Conservation (phyloP, 1,139 yeast species). For the Taphrina communis region DNA sequence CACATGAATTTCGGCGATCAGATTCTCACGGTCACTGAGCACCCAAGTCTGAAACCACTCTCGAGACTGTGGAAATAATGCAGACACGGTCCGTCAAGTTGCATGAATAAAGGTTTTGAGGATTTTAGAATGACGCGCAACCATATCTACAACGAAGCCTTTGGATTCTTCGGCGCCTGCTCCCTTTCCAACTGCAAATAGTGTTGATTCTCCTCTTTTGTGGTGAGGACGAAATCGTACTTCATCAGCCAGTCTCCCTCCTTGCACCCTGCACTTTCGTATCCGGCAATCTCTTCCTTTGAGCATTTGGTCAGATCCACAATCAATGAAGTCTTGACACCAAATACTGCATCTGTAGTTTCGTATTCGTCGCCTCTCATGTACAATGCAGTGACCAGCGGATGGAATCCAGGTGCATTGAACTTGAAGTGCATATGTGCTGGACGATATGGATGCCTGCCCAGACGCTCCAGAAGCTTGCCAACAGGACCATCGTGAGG, state of each 20-base stretch:
- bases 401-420: conserved; percentile 51
- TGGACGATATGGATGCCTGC: conserved; percentile 55
- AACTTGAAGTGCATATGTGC: conserved; percentile 54
- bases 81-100: neutral
- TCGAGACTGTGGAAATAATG: no score
- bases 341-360: conserved; percentile 53
- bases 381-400: conserved; percentile 52
- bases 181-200: conserved; percentile 5
- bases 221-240: conserved; percentile 23
- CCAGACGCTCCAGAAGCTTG: conserved; percentile 50
- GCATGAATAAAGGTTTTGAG: neutral
- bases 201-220: conserved; percentile 12
- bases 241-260: conserved; percentile 26
- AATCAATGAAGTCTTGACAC: conserved; percentile 52
- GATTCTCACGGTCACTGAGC: conserved; percentile 1
- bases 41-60: neutral
- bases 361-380: conserved; percentile 52
- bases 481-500: conserved; percentile 57
- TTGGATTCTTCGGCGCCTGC: conserved; percentile 11
- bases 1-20: conserved; percentile 10
- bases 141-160: neutral
- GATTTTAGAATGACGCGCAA: no score
- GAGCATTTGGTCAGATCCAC: conserved; percentile 52
- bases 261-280: conserved; percentile 22
- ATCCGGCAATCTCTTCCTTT: conserved; percentile 49